Percentiles rank a stretch among this genome's conserved stretches.
phyloP scores from a whole-genome alignment of 192 early-diverging fungal genomes.

The Haplosporangium gracile region DNA sequence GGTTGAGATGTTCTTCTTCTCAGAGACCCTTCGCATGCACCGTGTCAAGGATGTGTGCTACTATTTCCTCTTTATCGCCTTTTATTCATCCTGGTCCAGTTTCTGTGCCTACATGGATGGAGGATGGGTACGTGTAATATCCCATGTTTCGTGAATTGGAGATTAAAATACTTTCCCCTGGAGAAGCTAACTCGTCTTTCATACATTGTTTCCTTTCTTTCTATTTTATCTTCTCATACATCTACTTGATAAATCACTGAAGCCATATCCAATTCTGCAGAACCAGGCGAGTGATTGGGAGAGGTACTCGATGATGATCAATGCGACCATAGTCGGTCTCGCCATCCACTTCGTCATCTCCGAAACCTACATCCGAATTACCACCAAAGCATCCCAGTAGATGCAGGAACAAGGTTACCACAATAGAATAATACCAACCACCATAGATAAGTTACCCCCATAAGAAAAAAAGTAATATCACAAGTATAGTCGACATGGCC shows the following conservation, averaged over 20 bases:
- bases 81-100: slow-evolving; percentile 35
- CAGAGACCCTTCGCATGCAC: slow-evolving; percentile 18
- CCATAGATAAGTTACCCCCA: no score
- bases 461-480: no score
- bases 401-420: no score
- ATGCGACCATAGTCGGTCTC: background rate
- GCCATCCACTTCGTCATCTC: slow-evolving; percentile 18
- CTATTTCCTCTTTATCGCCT: background rate
- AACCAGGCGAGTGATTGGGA: slow-evolving; percentile 27
- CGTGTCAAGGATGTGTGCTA: slow-evolving; percentile 5
- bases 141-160: no score
- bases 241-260: background rate
- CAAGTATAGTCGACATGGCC: no score
- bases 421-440: background rate
- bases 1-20: slow-evolving; percentile 37
- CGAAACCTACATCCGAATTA: slow-evolving; percentile 23
- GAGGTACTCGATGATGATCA: slow-evolving; percentile 10
- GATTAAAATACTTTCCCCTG: no score
- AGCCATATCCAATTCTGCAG: slow-evolving; percentile 50
- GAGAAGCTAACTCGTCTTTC: background rate
- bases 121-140: slow-evolving; percentile 18
- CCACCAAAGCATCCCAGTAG: background rate
- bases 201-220: background rate
- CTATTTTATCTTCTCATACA: background rate
- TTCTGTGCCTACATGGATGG: slow-evolving; percentile 45